phyloP scores from a whole-genome alignment of 2,329 filamentous ascomycete species.

The Alternaria solani region DNA sequence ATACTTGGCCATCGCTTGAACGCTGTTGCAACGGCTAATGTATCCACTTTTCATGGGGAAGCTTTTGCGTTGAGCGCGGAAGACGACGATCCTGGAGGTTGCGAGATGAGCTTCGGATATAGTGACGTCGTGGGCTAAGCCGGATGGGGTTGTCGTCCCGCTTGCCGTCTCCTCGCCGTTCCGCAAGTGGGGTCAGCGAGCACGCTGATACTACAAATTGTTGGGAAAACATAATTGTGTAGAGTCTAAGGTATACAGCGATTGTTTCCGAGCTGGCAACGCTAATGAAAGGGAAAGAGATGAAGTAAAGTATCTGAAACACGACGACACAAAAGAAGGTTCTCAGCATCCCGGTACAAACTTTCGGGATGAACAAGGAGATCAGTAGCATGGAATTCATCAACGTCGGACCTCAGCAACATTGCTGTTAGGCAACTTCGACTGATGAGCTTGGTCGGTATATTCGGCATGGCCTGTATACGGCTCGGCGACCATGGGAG shows the following conservation, averaged over 20 bases:
- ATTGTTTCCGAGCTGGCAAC: background rate
- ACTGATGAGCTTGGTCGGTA: background rate
- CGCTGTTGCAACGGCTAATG: background rate
- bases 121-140: constrained; percentile 12
- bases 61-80: background rate
- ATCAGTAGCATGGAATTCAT: background rate
- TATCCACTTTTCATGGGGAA: constrained; percentile 2
- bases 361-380: background rate
- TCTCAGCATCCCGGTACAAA: background rate
- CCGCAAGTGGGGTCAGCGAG: constrained; percentile 5
- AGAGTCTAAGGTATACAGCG: background rate
- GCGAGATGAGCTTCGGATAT: background rate
- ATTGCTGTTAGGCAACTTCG: background rate
- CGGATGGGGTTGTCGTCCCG: constrained; percentile 1
- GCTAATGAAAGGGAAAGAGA: background rate
- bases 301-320: background rate
- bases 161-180: constrained; percentile 5
- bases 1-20: constrained; percentile 15
- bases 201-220: background rate
- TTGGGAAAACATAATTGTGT: background rate
- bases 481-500: background rate
- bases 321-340: background rate
- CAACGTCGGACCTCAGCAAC: background rate
- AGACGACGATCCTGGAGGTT: constrained; percentile 2
- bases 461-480: background rate